phyloP scores from a whole-genome alignment of 2,329 filamentous ascomycete genomes.

The Fusarium abutilonis region DNA sequence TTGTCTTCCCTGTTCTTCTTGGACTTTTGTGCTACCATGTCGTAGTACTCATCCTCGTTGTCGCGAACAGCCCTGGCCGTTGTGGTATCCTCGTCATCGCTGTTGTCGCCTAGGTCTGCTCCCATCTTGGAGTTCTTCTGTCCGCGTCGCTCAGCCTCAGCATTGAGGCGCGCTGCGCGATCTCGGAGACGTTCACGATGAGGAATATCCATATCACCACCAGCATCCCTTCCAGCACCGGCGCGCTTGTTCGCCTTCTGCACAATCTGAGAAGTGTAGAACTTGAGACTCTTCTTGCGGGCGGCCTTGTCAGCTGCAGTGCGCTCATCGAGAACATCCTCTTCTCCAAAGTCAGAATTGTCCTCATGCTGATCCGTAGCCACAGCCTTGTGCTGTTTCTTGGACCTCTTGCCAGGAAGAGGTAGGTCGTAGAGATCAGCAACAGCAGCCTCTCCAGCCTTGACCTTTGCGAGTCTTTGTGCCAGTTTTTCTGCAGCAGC shows the following conservation, averaged over 20 bases:
- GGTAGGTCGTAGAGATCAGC: conserved; percentile 74
- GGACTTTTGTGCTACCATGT: conserved; percentile 79
- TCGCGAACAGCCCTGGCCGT: conserved; percentile 62
- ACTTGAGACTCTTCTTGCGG: conserved; percentile 91
- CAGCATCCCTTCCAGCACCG: conserved; percentile 75
- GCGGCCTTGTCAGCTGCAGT: conserved; percentile 87
- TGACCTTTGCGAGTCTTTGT: conserved; percentile 58
- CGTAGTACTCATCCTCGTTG: conserved; percentile 84
- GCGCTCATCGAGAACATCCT: conserved; percentile 78
- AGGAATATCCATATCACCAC: conserved; percentile 84
- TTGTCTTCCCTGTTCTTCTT: conserved; percentile 80
- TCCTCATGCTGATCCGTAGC: conserved; percentile 62
- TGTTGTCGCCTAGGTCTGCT: conserved; percentile 74
- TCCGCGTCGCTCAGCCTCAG: conserved; percentile 87
- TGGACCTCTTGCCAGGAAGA: conserved; percentile 60
- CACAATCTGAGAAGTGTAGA: conserved; percentile 97
- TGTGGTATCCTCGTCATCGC: conserved; percentile 72
- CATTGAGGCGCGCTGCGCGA: conserved; percentile 83
- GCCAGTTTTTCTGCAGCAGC: conserved; percentile 52
- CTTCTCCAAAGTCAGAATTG: conserved; percentile 93
- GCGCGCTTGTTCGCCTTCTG: conserved; percentile 91
- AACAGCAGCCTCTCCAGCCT: conserved; percentile 74
- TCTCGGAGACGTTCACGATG: conserved; percentile 90
- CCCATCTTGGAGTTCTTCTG: conserved; percentile 70
- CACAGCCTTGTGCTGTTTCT: conserved; percentile 47